These are phyloP conservation scores for Antarctomyces pellizariae DNA, from an alignment of 495 filamentous ascomycete genomes.

Conservation along the genomic window DNA sequence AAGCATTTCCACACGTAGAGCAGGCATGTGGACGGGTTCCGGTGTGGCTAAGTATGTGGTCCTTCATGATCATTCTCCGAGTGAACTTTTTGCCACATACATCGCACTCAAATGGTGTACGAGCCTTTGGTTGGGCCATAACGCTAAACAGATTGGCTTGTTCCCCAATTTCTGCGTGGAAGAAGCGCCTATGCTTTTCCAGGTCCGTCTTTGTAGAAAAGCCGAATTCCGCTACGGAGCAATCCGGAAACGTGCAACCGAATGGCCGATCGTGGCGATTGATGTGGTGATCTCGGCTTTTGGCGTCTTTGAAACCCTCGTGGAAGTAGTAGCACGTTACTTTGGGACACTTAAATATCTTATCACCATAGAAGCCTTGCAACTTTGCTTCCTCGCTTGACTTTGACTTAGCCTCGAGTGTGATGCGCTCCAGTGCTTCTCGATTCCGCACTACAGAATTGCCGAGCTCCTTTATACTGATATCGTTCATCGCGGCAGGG, in stretches of 20 bases:
- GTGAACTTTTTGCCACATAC: too few relatives aligned
- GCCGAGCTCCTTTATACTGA: constrained; percentile 11
- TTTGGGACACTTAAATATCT: constrained; percentile 19
- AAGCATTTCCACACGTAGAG: too few relatives aligned
- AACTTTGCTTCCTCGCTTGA: constrained; percentile 6
- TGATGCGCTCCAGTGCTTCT: constrained; percentile 11
- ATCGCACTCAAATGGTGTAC: too few relatives aligned
- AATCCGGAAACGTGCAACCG: constrained; percentile 14
- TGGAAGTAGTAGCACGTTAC: constrained; percentile 20
- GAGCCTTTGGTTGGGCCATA: too few relatives aligned
- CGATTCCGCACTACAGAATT: constrained; percentile 11
- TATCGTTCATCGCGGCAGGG: constrained; percentile 7
- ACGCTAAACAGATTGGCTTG: constrained; percentile 7
- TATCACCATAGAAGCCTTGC: constrained; percentile 14
- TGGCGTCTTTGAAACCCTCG: constrained; percentile 17
- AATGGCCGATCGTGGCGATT: constrained; percentile 18
- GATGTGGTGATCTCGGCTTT: constrained; percentile 13
- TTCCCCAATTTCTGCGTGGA: constrained; percentile 10
- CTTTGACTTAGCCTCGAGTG: neutral
- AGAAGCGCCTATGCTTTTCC: constrained; percentile 14
- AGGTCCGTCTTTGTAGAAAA: constrained; percentile 17
- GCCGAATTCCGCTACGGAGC: constrained; percentile 14
- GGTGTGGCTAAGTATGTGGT: too few relatives aligned
- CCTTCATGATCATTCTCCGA: too few relatives aligned
- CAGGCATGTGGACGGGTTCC: too few relatives aligned